Conservation (phyloP, 2,329 filamentous ascomycete species). For the Apiospora rasikravindrae region DNA sequence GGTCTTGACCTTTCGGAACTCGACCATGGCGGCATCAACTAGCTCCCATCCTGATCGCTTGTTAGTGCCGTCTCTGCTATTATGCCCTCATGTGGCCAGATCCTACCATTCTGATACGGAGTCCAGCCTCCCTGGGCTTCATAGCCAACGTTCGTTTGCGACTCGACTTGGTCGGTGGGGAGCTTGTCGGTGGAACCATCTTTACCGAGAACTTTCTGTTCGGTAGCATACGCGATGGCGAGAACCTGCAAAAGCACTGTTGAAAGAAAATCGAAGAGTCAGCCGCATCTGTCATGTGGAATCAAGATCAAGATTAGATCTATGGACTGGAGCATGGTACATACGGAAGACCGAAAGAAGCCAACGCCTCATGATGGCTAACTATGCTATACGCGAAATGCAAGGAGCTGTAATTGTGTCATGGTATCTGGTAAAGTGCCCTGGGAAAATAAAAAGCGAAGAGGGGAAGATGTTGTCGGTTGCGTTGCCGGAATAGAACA, state of each 20-base stretch:
- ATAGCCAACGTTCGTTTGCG: slow-evolving; percentile 33
- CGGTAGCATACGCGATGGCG: slow-evolving; percentile 31
- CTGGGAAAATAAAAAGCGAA: background rate
- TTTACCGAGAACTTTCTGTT: slow-evolving; percentile 37
- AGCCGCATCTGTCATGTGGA: slow-evolving; percentile 20
- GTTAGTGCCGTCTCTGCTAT: background rate
- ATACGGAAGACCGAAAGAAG: slow-evolving; percentile 38
- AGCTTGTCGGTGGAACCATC: slow-evolving; percentile 27
- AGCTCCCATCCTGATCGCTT: slow-evolving; percentile 52
- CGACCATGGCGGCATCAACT: slow-evolving; percentile 56
- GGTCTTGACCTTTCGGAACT: slow-evolving; percentile 56
- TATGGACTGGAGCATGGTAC: slow-evolving; percentile 25
- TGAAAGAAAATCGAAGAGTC: background rate
- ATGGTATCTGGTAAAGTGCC: slow-evolving; percentile 34
- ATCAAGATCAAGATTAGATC: no score
- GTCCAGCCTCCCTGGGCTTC: slow-evolving; percentile 35
- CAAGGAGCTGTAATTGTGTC: slow-evolving; percentile 33
- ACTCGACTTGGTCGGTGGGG: slow-evolving; percentile 30
- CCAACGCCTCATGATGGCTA: slow-evolving; percentile 37
- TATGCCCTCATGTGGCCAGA: background rate
- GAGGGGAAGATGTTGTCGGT: background rate
- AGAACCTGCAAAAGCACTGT: slow-evolving; percentile 40
- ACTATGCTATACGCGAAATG: slow-evolving; percentile 39
- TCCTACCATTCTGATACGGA: slow-evolving; percentile 41
- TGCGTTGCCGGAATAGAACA: background rate